phyloP scores from a whole-genome alignment of 257 asterid species.

The Osmanthus fragrans region DNA sequence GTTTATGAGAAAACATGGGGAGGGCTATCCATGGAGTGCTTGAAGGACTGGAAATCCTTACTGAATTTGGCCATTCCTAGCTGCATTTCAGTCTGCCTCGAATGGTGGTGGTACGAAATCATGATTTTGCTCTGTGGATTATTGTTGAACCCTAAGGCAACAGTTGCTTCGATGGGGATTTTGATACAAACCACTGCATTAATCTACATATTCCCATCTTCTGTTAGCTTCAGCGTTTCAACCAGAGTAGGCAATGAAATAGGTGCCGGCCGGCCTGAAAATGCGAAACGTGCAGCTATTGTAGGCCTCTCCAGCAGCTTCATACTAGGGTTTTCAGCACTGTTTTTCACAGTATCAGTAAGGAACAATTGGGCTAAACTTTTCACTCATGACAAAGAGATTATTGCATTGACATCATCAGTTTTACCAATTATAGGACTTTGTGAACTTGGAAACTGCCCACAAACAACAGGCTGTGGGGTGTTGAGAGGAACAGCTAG shows the following conservation, averaged over 20 bases:
- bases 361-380: conserved; percentile 65
- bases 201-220: conserved; percentile 43
- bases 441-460: conserved; percentile 87
- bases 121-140: conserved; percentile 77
- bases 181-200: conserved; percentile 70
- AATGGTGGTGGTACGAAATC: conserved; percentile 54
- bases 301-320: conserved; percentile 67
- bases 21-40: conserved; percentile 47
- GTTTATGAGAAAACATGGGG: conserved; percentile 60
- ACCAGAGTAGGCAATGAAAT: conserved; percentile 77
- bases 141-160: conserved; percentile 53
- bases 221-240: background rate
- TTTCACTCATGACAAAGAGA: conserved; percentile 68
- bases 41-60: conserved; percentile 60
- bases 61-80: conserved; percentile 65
- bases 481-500: conserved; percentile 82
- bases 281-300: conserved; percentile 59
- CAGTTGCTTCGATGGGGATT: conserved; percentile 86
- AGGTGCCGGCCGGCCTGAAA: conserved; percentile 53
- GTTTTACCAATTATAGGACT: conserved; percentile 80
- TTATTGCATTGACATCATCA: conserved; percentile 53
- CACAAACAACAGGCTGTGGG: conserved; percentile 33
- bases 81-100: conserved; percentile 62
- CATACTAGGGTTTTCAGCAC: conserved; percentile 50
- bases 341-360: conserved; percentile 58